phyloP scores from a whole-genome alignment of 192 early-diverging fungal genomes.

The Umbelopsis vinacea region DNA sequence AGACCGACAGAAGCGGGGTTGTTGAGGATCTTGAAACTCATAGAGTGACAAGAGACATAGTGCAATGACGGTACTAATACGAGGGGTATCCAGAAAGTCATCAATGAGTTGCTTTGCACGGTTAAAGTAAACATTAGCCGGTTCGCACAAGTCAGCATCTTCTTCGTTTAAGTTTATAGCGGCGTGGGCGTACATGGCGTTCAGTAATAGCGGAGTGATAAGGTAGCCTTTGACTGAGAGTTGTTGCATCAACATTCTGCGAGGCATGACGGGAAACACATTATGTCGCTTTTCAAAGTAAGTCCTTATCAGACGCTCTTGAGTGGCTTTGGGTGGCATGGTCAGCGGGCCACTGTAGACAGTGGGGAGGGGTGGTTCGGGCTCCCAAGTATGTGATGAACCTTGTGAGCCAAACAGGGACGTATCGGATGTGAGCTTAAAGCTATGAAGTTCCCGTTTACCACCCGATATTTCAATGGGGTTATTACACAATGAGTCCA shows the following conservation, averaged over 20 bases:
- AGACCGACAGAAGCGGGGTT: conserved; percentile 14
- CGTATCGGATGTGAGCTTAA: conserved; percentile 12
- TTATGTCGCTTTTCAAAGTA: conserved; percentile 36
- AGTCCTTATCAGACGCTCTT: conserved; percentile 26
- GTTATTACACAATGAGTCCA: neutral
- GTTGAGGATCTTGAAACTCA: conserved; percentile 19
- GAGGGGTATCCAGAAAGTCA: conserved; percentile 28
- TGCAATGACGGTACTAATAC: conserved; percentile 32
- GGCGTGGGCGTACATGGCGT: conserved; percentile 41
- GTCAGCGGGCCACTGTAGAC: conserved; percentile 5
- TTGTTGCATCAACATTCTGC: conserved; percentile 31
- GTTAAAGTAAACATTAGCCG: conserved; percentile 29
- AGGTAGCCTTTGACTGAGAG: conserved; percentile 23
- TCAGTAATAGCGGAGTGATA: conserved; percentile 32
- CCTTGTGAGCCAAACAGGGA: conserved; percentile 8
- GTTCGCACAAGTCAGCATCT: neutral
- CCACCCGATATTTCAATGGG: neutral
- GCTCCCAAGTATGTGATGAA: conserved; percentile 1
- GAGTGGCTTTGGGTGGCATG: conserved; percentile 30
- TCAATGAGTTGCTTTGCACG: conserved; percentile 35
- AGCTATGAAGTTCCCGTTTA: neutral
- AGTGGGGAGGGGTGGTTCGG: conserved; percentile 17
- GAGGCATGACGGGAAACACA: conserved; percentile 37
- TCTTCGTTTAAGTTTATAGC: conserved; percentile 21
- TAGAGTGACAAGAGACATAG: conserved; percentile 30